Conservation (phyloP, 208 protist species). For the Phytomonas francai region DNA sequence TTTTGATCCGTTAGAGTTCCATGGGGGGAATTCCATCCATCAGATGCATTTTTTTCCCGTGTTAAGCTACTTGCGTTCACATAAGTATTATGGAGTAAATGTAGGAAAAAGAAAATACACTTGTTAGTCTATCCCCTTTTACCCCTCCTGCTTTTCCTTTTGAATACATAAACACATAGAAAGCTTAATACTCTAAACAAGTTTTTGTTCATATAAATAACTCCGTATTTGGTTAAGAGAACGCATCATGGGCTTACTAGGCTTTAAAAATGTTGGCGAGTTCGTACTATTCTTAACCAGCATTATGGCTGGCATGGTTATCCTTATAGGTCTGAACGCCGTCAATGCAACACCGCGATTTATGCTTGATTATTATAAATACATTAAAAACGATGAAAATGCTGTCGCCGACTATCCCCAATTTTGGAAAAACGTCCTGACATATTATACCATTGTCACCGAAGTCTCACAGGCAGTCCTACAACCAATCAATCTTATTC, state of each 20-base stretch:
- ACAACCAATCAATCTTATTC: conserved; percentile 34
- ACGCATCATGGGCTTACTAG: conserved; percentile 17
- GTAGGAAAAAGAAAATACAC: no score
- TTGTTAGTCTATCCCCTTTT: no score
- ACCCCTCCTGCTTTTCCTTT: neutral
- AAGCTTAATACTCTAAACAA: neutral
- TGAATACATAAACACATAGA: neutral
- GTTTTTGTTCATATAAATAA: neutral
- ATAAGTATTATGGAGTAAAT: no score
- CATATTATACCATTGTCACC: conserved; percentile 63
- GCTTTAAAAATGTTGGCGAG: conserved; percentile 20
- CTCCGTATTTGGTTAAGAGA: neutral
- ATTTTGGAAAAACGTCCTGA: conserved; percentile 54
- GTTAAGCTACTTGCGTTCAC: no score
- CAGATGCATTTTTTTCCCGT: no score
- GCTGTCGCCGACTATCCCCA: conserved; percentile 18
- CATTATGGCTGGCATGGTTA: conserved; percentile 54
- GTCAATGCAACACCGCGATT: conserved; percentile 65
- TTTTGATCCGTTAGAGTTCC: no score
- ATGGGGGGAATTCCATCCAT: neutral
- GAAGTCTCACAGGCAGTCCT: conserved; percentile 44
- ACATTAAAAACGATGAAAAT: conserved; percentile 23
- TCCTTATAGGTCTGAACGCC: conserved; percentile 71
- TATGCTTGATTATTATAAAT: conserved; percentile 66
- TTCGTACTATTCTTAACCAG: conserved; percentile 46